Evolutionary conservation across 176 grass and related monocot genomes (phyloP), one percentile per base, ranked within the genome.

Genomic region (Elymus sibiricus): DNA sequence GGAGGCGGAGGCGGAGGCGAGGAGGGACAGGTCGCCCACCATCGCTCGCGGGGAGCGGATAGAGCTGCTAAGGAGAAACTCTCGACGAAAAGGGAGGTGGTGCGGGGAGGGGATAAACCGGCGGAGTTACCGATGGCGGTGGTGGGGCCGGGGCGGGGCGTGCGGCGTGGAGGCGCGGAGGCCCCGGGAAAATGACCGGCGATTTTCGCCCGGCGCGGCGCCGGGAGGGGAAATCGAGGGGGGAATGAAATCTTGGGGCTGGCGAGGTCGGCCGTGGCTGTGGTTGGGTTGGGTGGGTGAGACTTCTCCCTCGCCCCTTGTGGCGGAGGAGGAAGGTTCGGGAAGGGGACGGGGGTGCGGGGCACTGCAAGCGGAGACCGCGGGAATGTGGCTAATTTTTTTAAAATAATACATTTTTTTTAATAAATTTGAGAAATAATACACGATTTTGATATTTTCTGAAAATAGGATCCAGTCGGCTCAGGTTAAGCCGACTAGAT

Each of bases 1-100:
- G 65, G 88, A 70, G 78, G 46, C 67, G 65, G 88, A 70, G 78
- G 88, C 40, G 79, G 58, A 24, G 49, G 90, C 70, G 39, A 91
- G 70, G 70, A 91, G 82, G 70, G 90, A 88, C 2, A 91, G 77
- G 38, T 91, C 81, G 47, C 76, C 82, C 70, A 91, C 70, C 90
- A 91, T 91, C 74, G 73, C 46, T 53, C 43, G 46, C 42, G 27
- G 2, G 73, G 46, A 76, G 74, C 46, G 74, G 74, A 76, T 76
- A 55, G 74, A 76, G 34, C 4, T 34, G 32, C 32, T 34, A 7
- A 17, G 47, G 5, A 5, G 42, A 19, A 29, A 4, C 15, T 44
- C 22, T 28, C 13, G 0, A 26, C 24, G 15, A 34, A 1, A 31
- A 40, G 70, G 39, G 49, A 28, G 44, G 42, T 12, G 42, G 42